A percentile compares a stretch with the other conserved stretches of the same genome.
phyloP scores from a whole-genome alignment of 2,329 filamentous ascomycete genomes.

The Colletotrichum liaoningense region DNA sequence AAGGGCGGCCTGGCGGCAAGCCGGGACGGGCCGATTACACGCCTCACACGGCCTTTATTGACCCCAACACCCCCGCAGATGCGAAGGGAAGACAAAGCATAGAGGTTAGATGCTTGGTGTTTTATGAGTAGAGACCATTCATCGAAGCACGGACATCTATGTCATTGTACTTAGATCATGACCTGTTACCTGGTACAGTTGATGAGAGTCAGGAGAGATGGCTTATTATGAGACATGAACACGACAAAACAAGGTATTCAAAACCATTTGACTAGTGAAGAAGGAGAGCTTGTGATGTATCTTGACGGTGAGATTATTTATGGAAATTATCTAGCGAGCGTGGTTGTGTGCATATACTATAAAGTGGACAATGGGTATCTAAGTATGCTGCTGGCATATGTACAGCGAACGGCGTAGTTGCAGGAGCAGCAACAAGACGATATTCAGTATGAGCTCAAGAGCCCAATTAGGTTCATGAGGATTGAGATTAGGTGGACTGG shows the following conservation, averaged over 20 bases:
- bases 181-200: no score
- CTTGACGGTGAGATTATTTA: background rate
- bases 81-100: constrained; percentile 75
- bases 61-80: constrained; percentile 73
- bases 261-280: no score
- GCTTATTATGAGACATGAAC: background rate
- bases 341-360: background rate
- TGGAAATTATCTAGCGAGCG: background rate
- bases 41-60: constrained; percentile 66
- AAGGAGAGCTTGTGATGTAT: no score
- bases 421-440: background rate
- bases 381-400: constrained; percentile 10
- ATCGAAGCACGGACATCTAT: background rate
- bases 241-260: background rate
- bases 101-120: constrained; percentile 72
- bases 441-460: background rate
- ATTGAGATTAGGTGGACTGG: constrained; percentile 31
- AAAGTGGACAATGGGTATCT: constrained; percentile 20
- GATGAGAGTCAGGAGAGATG: background rate
- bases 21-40: constrained; percentile 60
- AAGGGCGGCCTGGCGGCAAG: constrained; percentile 53
- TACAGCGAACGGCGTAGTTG: constrained; percentile 18
- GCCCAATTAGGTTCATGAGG: background rate
- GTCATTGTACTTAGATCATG: background rate
- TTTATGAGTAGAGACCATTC: constrained; percentile 56